Base-by-base conservation (phyloP, 2,329 filamentous ascomycete genomes). In the Claviceps sp. region DNA sequence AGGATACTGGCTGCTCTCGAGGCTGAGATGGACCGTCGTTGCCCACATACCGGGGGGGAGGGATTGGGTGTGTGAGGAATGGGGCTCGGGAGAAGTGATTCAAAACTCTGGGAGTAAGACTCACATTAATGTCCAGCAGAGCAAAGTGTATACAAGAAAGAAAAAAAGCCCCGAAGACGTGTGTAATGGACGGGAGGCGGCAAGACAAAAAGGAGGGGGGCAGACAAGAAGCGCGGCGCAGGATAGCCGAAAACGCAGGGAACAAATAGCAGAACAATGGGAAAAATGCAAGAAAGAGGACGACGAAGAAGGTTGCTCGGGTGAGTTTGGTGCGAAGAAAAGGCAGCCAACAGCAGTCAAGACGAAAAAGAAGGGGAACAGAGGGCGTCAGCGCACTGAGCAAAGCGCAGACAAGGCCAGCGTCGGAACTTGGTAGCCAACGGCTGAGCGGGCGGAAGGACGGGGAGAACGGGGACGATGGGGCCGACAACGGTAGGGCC, bases 81-180 rank as follows among this genome's bases (percentile, higher is more conserved):
- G 61, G 26, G 26, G 26, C 57, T 58, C 43, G 60, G 55, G 55
- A 29, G 42, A 23, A 20, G 17, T 40, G 34, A n/a, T 47, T 39
- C 34, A 23, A 17, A 43, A 26, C 14, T 23, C n/a, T 29, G 29
- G 45, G 45, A 45, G 51, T 16, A 11, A 47, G 57, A 67, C 65
- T 67, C 62, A 67, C 65, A 66, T 66, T 65, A 62, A 66, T 65
- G 53, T 64, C 60, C 55, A 60, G 55, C 56, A 53, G 55, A 60
- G 55, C 56, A 53, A 53, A 29, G 38, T 22, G 14, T 36, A 37
- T 42, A 50, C 45, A 38, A 34, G 36, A 53, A 20, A 40, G 14
- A 13, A n/a, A 16, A 14, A 39, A 16, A 23, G 16, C n/a, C 11
- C 29, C 20, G 20, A 22, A 23, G 40, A 43, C 40, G 40, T 43